Evolutionary conservation across 371 early-diverging fungal species (phyloP).

Genomic region (Mucor indicus): DNA sequence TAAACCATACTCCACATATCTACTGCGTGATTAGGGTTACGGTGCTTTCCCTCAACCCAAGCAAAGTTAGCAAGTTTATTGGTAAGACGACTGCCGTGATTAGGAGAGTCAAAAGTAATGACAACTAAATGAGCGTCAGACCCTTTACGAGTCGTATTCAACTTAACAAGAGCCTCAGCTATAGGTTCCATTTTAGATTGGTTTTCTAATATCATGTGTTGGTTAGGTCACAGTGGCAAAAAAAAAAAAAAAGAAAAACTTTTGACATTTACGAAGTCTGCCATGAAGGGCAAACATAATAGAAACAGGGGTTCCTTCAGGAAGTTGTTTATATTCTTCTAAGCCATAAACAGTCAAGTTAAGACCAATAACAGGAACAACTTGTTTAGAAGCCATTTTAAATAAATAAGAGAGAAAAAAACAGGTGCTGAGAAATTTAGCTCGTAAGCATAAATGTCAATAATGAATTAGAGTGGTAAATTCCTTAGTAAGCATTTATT

Average conservation of each 20-base stretch:
- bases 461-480: not conserved
- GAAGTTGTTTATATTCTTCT: slow-evolving; percentile 27
- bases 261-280: slow-evolving; percentile 33
- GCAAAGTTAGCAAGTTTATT: slow-evolving; percentile 29
- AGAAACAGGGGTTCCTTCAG: slow-evolving; percentile 20
- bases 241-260: no score
- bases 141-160: slow-evolving; percentile 13
- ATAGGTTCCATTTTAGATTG: slow-evolving; percentile 28
- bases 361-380: slow-evolving; percentile 23
- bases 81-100: slow-evolving; percentile 52
- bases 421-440: not conserved
- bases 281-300: slow-evolving; percentile 46
- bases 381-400: slow-evolving; percentile 8
- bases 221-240: no score
- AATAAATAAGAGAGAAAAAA: not conserved
- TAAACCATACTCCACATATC: slow-evolving; percentile 55
- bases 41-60: slow-evolving; percentile 32
- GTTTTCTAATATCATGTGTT: no score
- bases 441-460: not conserved
- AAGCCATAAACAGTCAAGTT: slow-evolving; percentile 35
- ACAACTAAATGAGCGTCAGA: slow-evolving; percentile 28
- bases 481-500: not conserved
- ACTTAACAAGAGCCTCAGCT: slow-evolving; percentile 17
- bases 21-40: slow-evolving; percentile 45
- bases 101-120: slow-evolving; percentile 53